Conservation (phyloP, 2,329 filamentous ascomycete genomes). For the Bipolaris zeicola region DNA sequence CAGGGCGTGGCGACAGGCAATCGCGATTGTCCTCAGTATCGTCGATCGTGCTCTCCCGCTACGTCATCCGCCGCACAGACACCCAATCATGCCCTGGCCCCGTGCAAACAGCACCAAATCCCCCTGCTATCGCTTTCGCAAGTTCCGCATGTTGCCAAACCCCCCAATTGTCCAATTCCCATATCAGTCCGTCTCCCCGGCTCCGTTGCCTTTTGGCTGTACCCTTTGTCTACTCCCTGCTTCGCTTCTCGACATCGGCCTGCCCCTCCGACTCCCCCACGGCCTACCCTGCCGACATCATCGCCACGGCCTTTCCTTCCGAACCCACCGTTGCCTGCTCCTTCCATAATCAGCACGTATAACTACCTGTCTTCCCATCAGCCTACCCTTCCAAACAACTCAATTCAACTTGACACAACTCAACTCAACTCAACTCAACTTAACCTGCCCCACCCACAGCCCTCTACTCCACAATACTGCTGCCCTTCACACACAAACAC, state of each 20-base stretch:
- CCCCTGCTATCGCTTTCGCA: constrained; percentile 14
- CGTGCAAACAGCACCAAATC: not conserved
- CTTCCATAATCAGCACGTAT: not conserved
- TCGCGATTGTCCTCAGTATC: constrained; percentile 8
- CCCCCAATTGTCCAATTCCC: constrained; percentile 16
- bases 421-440: too few species aligned
- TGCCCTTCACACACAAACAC: not conserved
- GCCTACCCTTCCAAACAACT: not conserved
- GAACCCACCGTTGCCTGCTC: not conserved
- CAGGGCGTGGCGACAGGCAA: not conserved
- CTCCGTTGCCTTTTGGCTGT: constrained; percentile 4
- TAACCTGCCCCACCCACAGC: not conserved
- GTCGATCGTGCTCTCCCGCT: constrained; percentile 8
- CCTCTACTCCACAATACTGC: not conserved
- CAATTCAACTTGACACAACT: too few species aligned
- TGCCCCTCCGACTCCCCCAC: not conserved
- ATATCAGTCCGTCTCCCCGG: constrained; percentile 5
- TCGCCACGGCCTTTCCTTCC: not conserved
- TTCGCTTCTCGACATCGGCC: not conserved
- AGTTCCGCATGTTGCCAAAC: constrained; percentile 13
- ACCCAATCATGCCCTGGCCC: constrained; percentile 8
- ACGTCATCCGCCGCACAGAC: constrained; percentile 6
- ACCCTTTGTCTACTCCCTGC: not conserved
- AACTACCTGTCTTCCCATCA: not conserved
- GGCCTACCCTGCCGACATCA: not conserved